Percentiles rank a stretch among this genome's conserved stretches.
Conservation (phyloP, 225 moss, liverwort and hornwort species). For the Rhytidiadelphus loreus region DNA sequence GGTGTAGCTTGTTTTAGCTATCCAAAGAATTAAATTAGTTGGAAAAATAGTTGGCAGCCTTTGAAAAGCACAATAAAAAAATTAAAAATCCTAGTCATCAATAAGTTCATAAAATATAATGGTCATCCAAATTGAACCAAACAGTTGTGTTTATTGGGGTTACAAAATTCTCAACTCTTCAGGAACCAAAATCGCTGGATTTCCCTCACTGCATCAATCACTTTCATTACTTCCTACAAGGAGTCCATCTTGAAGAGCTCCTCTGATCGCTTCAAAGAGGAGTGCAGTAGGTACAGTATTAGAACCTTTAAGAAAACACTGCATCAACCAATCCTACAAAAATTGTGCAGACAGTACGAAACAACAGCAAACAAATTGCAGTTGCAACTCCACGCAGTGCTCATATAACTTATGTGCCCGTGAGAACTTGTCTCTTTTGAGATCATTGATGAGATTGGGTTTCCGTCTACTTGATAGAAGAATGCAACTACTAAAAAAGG, state of each 20-base stretch:
- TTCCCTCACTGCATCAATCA: background rate
- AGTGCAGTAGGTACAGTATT: too few relatives aligned
- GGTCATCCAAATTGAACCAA: background rate
- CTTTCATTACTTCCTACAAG: background rate
- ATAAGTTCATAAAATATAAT: background rate
- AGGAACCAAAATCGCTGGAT: background rate
- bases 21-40: background rate
- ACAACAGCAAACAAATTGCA: background rate
- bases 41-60: background rate
- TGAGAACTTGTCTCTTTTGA: background rate
- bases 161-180: background rate
- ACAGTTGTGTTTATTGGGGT: background rate
- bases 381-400: background rate
- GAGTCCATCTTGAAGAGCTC: background rate
- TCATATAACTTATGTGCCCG: background rate
- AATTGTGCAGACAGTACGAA: background rate
- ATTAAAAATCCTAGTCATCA: background rate
- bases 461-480: background rate
- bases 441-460: background rate
- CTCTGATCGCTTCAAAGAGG: background rate
- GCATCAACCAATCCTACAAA: background rate
- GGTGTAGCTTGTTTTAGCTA: background rate
- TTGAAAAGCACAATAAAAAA: too few relatives aligned
- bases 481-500: background rate
- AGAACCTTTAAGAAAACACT: background rate